Evolutionary conservation across 768 basidiomycete species (phyloP).

Genomic region (Holtermannia corniformis): DNA sequence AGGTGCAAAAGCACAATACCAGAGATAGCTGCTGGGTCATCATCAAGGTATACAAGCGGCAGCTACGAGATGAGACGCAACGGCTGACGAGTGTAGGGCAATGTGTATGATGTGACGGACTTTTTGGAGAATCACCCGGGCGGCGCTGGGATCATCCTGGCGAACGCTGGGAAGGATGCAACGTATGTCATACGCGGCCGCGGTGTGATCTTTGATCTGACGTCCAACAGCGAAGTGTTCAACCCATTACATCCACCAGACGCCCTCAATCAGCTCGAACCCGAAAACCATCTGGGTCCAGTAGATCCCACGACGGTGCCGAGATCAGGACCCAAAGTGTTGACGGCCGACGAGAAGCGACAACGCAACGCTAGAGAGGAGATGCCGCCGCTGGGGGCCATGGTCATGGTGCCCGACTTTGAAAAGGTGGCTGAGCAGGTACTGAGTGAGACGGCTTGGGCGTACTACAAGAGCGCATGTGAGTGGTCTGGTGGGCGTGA

Average conservation of each 20-base stretch:
- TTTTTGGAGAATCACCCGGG: constrained; percentile 42
- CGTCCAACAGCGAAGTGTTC: constrained; percentile 32
- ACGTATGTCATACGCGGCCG: constrained; percentile 25
- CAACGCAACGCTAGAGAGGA: constrained; percentile 30
- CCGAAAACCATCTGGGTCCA: constrained; percentile 33
- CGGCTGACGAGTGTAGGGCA: constrained; percentile 22
- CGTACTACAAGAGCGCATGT: constrained; percentile 40
- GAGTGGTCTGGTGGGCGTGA: not conserved
- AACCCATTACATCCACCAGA: constrained; percentile 41
- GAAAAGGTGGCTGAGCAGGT: constrained; percentile 42
- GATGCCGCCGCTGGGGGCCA: constrained; percentile 33
- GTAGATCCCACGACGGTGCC: constrained; percentile 40
- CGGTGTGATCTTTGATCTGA: not conserved
- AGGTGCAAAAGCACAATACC: constrained; percentile 55
- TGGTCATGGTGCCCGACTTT: constrained; percentile 43
- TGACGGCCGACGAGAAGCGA: constrained; percentile 39
- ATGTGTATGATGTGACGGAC: constrained; percentile 41
- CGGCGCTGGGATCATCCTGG: constrained; percentile 36
- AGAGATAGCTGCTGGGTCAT: constrained; percentile 94
- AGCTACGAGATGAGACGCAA: not conserved
- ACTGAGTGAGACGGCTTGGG: constrained; percentile 41
- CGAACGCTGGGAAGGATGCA: constrained; percentile 41
- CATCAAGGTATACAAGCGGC: constrained; percentile 50
- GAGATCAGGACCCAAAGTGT: not conserved
- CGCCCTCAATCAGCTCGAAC: constrained; percentile 36